Percentiles rank a stretch among this genome's conserved stretches.
Conservation (phyloP, 345 rosid species). For the Kernera saxatilis region DNA sequence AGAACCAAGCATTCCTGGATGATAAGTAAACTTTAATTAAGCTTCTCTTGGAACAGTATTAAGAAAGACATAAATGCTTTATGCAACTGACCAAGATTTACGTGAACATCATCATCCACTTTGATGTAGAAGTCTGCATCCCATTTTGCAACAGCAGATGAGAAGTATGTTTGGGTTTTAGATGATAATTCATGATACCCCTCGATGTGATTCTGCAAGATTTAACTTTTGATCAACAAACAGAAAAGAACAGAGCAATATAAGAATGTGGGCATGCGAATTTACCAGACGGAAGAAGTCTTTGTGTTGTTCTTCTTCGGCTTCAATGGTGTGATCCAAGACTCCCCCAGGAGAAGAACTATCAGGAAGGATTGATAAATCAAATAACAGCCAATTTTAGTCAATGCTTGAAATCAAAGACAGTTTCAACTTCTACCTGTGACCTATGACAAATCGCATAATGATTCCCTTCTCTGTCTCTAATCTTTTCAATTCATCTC, state of each 20-base stretch:
- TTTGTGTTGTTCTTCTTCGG: constrained; percentile 54
- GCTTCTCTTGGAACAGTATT: constrained; percentile 4
- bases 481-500: constrained; percentile 55
- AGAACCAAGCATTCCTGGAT: constrained; percentile 54
- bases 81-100: constrained; percentile 81
- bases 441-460: constrained; percentile 78
- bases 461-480: constrained; percentile 84
- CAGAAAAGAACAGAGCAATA: not conserved
- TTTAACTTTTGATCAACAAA: constrained; percentile 31
- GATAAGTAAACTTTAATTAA: not conserved
- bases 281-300: constrained; percentile 71
- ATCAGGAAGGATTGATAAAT: not conserved
- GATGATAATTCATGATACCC: constrained; percentile 80
- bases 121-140: constrained; percentile 85
- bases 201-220: constrained; percentile 68
- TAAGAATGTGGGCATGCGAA: not conserved
- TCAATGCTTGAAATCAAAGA: constrained; percentile 60
- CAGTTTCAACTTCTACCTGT: constrained; percentile 61
- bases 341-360: constrained; percentile 54
- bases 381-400: constrained; percentile 24
- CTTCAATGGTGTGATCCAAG: constrained; percentile 64
- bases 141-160: constrained; percentile 80
- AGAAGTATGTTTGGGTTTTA: constrained; percentile 68
- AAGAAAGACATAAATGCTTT: not conserved
- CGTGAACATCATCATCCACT: constrained; percentile 86